These are phyloP conservation scores for Mycena belliarum DNA, from an alignment of 768 basidiomycete species.

Conservation along the genomic window DNA sequence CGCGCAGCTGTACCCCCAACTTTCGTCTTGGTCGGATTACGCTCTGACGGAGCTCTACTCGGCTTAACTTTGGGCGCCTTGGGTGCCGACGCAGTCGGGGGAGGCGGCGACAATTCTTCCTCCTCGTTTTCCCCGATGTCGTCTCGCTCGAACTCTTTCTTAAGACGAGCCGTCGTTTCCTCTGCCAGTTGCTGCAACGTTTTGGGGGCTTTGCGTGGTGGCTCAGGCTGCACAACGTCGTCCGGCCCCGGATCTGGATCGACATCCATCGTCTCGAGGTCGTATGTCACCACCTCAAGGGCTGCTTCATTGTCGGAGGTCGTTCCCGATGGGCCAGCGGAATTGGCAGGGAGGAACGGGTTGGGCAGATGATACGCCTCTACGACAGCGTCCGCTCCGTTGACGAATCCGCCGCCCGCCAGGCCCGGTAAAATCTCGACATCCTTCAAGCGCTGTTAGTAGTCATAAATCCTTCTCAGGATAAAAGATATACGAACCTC, in stretches of 20 bases:
- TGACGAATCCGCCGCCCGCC: slow-evolving; percentile 58
- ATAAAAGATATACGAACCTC: slow-evolving; percentile 17
- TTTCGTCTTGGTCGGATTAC: slow-evolving; percentile 13
- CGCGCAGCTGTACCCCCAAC: slow-evolving; percentile 24
- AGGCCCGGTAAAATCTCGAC: slow-evolving; percentile 15
- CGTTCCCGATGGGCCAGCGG: slow-evolving; percentile 20
- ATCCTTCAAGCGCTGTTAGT: slow-evolving; percentile 3
- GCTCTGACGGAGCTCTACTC: slow-evolving; percentile 14
- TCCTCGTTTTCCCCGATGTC: slow-evolving; percentile 4
- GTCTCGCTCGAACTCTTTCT: slow-evolving; percentile 15
- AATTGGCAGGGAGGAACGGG: slow-evolving; percentile 16
- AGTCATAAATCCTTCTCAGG: not conserved
- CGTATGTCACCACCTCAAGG: slow-evolving; percentile 34
- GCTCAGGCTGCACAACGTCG: slow-evolving; percentile 20
- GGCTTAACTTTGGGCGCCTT: slow-evolving; percentile 14
- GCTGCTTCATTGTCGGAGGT: slow-evolving; percentile 22
- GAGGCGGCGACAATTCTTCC: not conserved
- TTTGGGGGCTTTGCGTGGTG: slow-evolving; percentile 40
- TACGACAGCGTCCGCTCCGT: slow-evolving; percentile 71
- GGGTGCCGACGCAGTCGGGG: slow-evolving; percentile 4
- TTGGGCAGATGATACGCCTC: slow-evolving; percentile 72
- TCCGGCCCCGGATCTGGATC: slow-evolving; percentile 35
- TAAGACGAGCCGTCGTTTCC: slow-evolving; percentile 28
- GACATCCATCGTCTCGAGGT: slow-evolving; percentile 40
- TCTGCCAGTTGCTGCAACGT: slow-evolving; percentile 70